Conservation (phyloP, 1,284 basidiomycete species). For the Wallemia ichthyophaga region DNA sequence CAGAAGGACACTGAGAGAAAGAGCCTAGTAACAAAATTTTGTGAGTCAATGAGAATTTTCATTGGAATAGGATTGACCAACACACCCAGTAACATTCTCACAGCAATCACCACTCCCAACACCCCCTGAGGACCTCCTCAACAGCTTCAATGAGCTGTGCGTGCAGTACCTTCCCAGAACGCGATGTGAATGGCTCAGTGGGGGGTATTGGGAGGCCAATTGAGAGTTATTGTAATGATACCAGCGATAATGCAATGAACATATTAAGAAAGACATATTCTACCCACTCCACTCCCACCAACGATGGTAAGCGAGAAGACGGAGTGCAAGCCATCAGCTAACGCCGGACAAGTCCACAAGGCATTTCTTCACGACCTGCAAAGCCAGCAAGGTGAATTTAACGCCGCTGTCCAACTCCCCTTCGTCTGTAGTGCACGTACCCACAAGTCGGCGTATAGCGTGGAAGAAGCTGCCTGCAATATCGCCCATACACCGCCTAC, state of each 20-base stretch:
- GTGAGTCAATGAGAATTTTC: background rate
- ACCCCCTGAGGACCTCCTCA: background rate
- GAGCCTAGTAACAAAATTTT: background rate
- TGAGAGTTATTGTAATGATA: no score
- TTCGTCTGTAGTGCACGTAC: background rate
- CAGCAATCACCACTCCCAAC: background rate
- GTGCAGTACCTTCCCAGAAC: background rate
- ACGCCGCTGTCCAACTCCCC: background rate
- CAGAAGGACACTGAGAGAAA: background rate
- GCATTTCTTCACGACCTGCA: background rate
- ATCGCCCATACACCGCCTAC: conserved; percentile 1
- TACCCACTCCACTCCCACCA: no score
- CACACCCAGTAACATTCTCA: background rate
- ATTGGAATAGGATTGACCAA: background rate
- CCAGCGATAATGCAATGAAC: no score
- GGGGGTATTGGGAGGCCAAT: background rate
- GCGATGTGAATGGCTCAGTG: background rate
- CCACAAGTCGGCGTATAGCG: background rate
- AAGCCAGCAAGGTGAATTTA: background rate
- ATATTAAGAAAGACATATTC: no score
- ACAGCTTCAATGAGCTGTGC: background rate
- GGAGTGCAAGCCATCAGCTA: background rate
- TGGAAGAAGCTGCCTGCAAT: background rate
- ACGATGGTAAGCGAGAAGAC: background rate
- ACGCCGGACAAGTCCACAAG: background rate